Evolutionary conservation across 2,329 filamentous ascomycete genomes (phyloP).

Genomic region (Pezicula neosporulosa): DNA sequence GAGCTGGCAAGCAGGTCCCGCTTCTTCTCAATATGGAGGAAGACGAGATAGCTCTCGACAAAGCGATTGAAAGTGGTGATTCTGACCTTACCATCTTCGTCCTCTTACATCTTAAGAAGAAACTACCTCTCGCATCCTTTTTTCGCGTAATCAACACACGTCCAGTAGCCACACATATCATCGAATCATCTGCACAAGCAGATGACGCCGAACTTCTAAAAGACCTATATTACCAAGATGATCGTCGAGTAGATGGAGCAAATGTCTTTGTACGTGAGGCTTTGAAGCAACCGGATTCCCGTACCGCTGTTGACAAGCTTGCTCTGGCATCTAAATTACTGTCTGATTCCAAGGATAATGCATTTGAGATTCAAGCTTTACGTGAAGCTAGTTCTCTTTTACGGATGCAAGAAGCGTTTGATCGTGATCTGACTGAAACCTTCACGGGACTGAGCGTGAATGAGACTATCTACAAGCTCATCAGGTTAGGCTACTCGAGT

Average conservation of each 20-base stretch:
- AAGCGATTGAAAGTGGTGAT: conserved; percentile 93
- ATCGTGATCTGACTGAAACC: conserved; percentile 73
- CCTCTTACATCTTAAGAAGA: conserved; percentile 82
- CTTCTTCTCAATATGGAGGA: conserved; percentile 93
- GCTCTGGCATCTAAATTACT: conserved; percentile 82
- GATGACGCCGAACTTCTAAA: conserved; percentile 84
- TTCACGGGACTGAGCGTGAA: conserved; percentile 86
- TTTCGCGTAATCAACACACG: conserved; percentile 87
- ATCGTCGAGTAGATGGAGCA: conserved; percentile 82
- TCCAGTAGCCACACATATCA: conserved; percentile 81
- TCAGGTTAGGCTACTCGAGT: conserved; percentile 76
- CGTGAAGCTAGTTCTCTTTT: conserved; percentile 79
- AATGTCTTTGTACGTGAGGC: conserved; percentile 85
- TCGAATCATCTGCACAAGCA: conserved; percentile 75
- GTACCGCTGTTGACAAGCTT: conserved; percentile 78
- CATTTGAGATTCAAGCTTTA: conserved; percentile 69
- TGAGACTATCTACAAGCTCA: conserved; percentile 86
- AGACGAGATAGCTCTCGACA: conserved; percentile 90
- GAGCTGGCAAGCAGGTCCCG: conserved; percentile 93
- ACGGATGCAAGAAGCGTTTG: conserved; percentile 81
- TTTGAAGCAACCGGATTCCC: conserved; percentile 65
- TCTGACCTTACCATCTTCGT: conserved; percentile 92
- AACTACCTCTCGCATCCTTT: conserved; percentile 84
- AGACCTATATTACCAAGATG: conserved; percentile 96
- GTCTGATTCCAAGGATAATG: conserved; percentile 75